Percentiles rank a stretch among this genome's conserved stretches.
Evolutionary conservation across 2,329 filamentous ascomycete genomes (phyloP).

Genomic region (Fusarium dimerum): DNA sequence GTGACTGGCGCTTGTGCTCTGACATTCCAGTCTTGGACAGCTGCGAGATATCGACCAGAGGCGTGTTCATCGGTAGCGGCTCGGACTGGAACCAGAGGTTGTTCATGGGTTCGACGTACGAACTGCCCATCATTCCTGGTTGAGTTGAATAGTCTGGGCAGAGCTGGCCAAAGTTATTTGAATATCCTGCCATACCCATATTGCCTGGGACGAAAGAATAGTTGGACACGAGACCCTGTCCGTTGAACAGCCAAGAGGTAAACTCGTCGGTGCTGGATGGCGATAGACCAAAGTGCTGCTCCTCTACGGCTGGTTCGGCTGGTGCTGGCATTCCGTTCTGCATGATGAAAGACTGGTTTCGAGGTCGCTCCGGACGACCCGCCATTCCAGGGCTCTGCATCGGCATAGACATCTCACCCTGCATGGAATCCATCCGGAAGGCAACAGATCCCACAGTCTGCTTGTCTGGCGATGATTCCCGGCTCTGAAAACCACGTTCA

Average conservation of each 20-base stretch:
- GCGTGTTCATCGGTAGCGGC: conserved; percentile 23
- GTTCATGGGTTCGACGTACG: conserved; percentile 29
- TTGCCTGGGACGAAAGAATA: conserved; percentile 26
- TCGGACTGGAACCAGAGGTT: conserved; percentile 32
- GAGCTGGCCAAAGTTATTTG: conserved; percentile 30
- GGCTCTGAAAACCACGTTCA: conserved; percentile 21
- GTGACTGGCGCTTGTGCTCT: conserved; percentile 29
- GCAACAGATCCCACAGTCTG: conserved; percentile 14
- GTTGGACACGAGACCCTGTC: conserved; percentile 23
- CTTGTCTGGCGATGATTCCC: conserved; percentile 27
- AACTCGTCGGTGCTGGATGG: conserved; percentile 31
- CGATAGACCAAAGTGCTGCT: conserved; percentile 29
- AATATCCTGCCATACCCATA: conserved; percentile 26
- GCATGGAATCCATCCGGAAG: conserved; percentile 23
- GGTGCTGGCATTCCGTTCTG: conserved; percentile 22
- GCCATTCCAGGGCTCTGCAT: conserved; percentile 23
- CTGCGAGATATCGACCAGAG: conserved; percentile 24
- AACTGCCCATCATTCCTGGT: conserved; percentile 23
- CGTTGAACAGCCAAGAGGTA: conserved; percentile 30
- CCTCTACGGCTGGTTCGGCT: conserved; percentile 25
- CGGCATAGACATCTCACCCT: conserved; percentile 23
- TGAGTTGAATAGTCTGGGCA: conserved; percentile 28
- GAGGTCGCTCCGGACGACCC: conserved; percentile 18
- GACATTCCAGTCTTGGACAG: conserved; percentile 27
- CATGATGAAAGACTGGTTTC: conserved; percentile 23